Conservation (phyloP, 441 rosid species). For the Erodium chrysanthum region DNA sequence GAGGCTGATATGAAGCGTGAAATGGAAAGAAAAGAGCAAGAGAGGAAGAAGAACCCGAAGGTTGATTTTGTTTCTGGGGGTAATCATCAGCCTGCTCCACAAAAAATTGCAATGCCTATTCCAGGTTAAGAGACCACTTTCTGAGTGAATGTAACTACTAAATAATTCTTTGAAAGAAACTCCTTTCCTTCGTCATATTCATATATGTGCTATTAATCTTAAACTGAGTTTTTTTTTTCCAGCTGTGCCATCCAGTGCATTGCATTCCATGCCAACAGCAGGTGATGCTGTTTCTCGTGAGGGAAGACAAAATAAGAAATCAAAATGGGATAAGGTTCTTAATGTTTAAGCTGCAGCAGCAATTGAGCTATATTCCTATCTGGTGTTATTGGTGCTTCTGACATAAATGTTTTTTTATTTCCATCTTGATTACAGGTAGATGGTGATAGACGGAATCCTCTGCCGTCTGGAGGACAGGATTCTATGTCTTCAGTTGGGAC, state of each 20-base stretch:
- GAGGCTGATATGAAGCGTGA: constrained; percentile 75
- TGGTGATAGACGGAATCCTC: constrained; percentile 48
- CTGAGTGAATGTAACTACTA: background rate
- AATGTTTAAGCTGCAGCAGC: constrained; percentile 1
- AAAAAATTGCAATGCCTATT: constrained; percentile 55
- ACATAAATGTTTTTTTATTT: constrained; percentile 6
- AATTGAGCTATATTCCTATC: background rate
- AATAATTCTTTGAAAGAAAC: background rate
- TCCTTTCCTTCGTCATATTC: background rate
- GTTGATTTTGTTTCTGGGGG: constrained; percentile 65
- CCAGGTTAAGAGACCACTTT: constrained; percentile 34
- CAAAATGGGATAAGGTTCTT: constrained; percentile 93
- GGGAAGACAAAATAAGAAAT: constrained; percentile 76
- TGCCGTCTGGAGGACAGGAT: constrained; percentile 49
- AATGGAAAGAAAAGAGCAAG: constrained; percentile 85
- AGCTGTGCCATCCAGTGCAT: constrained; percentile 37
- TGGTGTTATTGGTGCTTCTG: constrained; percentile 4
- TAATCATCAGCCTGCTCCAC: constrained; percentile 50
- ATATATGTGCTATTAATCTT: constrained; percentile 2
- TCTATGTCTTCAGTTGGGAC: constrained; percentile 44
- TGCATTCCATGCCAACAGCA: constrained; percentile 35
- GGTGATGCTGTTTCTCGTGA: constrained; percentile 47
- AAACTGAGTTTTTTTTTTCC: constrained; percentile 27
- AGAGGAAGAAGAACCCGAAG: constrained; percentile 69
- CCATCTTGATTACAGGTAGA: constrained; percentile 53